Evolutionary conservation across 257 asterid genomes (phyloP), one percentile per base, ranked within the genome.

Genomic region (Anisodus acutangulus): DNA sequence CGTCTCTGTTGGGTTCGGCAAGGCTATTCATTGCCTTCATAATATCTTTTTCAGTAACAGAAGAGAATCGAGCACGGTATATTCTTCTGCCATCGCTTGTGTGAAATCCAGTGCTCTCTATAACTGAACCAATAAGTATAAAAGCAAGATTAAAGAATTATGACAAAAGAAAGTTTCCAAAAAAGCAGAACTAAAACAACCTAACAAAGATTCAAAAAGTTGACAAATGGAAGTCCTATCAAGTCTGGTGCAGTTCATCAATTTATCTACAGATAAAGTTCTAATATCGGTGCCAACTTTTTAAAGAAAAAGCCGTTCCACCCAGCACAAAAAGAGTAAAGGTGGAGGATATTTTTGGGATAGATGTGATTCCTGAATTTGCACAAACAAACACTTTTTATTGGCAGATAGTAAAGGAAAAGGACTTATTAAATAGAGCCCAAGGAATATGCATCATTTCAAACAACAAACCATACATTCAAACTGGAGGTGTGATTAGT

Each of bases 1-100:
- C 98, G 81, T 95, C 92, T 87, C 90, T 89, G 90, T 95, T 92
- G 62, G 98, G 98, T 86, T 88, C 91, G 82, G 88, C 96, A 80
- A 95, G 98, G 90, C 83, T 86, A 85, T 79, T 89, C 96, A 95
- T 89, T 59, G 98, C 98, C 88, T 91, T 93, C 85, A 80, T 49
- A 85, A 95, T 95, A 87, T 93, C 98, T 88, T 92, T 92, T 91
- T 93, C 97, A 60, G 98, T 92, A 78, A 95, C 98, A 53, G 98
- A 92, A 80, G 98, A 95, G 91, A 95, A 95, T 67, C 96, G 91
- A 83, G 98, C 98, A 79, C 98, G 97, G 83, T 91, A 86, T 82
- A 93, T 90, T 86, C 90, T 92, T 91, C 86, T 91, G 69, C 89
- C 92, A 85, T 91, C 94, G 64, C 82, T 91, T 67, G 88, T 69